phyloP scores from a whole-genome alignment of 306 rosid genomes.

The Vigna angularis region DNA sequence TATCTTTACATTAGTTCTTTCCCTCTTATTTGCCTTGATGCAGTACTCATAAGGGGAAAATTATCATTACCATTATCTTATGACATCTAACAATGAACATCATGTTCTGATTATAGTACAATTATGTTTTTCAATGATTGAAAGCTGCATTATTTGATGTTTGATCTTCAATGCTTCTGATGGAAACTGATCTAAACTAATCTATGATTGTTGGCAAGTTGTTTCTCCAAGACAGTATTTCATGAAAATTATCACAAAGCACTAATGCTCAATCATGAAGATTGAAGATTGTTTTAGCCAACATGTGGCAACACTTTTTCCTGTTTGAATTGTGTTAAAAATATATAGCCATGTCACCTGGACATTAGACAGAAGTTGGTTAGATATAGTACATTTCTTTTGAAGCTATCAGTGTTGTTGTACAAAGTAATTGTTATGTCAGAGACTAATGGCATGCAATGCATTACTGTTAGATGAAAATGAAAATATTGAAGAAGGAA shows the following conservation, averaged over 20 bases:
- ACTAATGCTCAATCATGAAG: not conserved
- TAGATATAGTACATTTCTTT: conserved; percentile 5
- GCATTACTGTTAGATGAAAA: not conserved
- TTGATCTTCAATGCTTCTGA: conserved; percentile 12
- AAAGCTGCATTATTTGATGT: not conserved
- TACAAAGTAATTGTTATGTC: not conserved
- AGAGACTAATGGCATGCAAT: not conserved
- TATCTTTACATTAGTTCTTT: conserved; percentile 11
- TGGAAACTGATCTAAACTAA: not conserved
- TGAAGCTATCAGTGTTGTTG: not conserved
- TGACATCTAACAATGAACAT: not conserved
- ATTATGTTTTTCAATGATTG: not conserved
- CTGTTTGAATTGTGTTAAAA: not conserved
- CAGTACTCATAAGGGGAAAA: not conserved
- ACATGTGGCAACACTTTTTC: not conserved
- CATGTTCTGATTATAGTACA: not conserved
- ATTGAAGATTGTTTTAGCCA: not conserved
- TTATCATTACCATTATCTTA: conserved; percentile 7
- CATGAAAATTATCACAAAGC: not conserved
- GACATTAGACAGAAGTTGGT: not conserved
- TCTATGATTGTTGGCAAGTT: not conserved
- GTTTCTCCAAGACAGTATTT: not conserved
- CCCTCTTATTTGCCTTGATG: conserved; percentile 11
- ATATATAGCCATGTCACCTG: not conserved
- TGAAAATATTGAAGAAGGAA: not conserved